phyloP scores from a whole-genome alignment of 768 basidiomycete genomes.

The Leccinum olivaceopallidum region DNA sequence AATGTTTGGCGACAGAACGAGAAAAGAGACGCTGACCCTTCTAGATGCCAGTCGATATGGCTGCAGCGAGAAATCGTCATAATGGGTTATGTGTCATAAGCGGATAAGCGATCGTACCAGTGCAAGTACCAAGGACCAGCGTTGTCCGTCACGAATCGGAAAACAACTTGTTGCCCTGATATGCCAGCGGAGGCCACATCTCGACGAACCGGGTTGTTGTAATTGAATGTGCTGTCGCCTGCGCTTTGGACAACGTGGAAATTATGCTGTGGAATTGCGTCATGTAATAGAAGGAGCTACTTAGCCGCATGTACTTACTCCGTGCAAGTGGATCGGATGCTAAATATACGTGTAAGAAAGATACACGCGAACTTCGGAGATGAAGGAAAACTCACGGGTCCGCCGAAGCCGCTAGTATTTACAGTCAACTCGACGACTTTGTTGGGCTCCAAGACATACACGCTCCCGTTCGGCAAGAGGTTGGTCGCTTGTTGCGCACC shows the following conservation, averaged over 20 bases:
- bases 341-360: constrained; percentile 8
- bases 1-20: background rate
- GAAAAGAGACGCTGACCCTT: constrained; percentile 16
- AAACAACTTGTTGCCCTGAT: constrained; percentile 43
- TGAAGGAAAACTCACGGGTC: constrained; percentile 24
- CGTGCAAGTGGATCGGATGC: constrained; percentile 34
- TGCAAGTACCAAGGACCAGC: constrained; percentile 58
- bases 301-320: constrained; percentile 18
- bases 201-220: constrained; percentile 36
- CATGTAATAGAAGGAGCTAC: background rate
- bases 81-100: background rate
- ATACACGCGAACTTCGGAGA: background rate
- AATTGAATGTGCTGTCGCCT: constrained; percentile 32
- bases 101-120: constrained; percentile 25
- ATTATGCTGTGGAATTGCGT: constrained; percentile 28
- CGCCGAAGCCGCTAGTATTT: background rate
- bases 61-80: constrained; percentile 15
- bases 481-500: constrained; percentile 36
- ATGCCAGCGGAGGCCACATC: constrained; percentile 30
- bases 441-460: constrained; percentile 25
- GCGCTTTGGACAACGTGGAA: constrained; percentile 39
- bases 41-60: constrained; percentile 33
- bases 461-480: constrained; percentile 29
- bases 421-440: constrained; percentile 32
- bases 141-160: constrained; percentile 65